Base-by-base conservation (phyloP, 2,329 filamentous ascomycete species). In the Thelonectria blattea region DNA sequence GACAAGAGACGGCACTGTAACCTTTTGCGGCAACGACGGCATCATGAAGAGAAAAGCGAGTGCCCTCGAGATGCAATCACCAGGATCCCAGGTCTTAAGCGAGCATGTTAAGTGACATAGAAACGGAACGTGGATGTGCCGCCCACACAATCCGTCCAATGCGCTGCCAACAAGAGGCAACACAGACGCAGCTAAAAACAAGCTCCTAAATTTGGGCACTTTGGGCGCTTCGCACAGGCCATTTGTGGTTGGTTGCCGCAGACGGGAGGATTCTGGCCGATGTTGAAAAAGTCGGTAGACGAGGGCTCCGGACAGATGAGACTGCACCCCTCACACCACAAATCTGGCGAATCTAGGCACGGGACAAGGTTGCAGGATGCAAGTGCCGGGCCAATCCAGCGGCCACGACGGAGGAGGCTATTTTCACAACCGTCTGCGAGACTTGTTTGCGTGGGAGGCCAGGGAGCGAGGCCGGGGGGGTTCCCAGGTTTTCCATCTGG, bases 191-290 rank as follows among this genome's bases (percentile, higher is more conserved):
- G 52, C 45, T 27, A 42, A 49, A 47, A 51, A 43, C 9, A 18
- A 37, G 14, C 9, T 7, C 55, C 64, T 58, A 61, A 61, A 63
- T 58, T 54, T 60, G 57, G 47, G 37, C 56, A 39, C 50, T 24
- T 24, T 20, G 49, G 64, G 67, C 67, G 67, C 67, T 68, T 69
- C 58, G 58, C 63, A 55, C 61, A 60, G 60, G 46, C 57, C 59
- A 55, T 55, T 47, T 30, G 39, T n/a, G 15, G 18, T 17, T 20
- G 20, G 18, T n/a, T n/a, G 18, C n/a, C 12, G 50, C 47, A 27
- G 39, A 24, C 10, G 41, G 42, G 32, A 34, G 41, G 20, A 55
- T 47, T 47, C 20, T 55, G 14, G 42, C 27, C 41, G 12, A 37
- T 12, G 43, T 34, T 41, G 52, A 50, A 52, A 50, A 48, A 52